phyloP scores from a whole-genome alignment of 176 grass and related monocot genomes.

The Zea luxurians region DNA sequence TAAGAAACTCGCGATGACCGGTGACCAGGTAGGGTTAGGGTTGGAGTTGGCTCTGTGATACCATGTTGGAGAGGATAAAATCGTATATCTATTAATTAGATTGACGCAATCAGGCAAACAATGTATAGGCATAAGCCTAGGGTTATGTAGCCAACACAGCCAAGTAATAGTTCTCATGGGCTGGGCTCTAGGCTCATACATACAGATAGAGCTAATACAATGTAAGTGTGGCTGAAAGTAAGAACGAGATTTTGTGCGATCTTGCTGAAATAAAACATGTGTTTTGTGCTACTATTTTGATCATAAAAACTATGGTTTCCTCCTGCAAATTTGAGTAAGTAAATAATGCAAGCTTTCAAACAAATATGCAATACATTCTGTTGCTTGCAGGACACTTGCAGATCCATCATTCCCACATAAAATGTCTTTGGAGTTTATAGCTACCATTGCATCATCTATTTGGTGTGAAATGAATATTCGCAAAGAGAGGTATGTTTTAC shows the following conservation, averaged over 20 bases:
- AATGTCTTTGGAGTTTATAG: constrained; percentile 73
- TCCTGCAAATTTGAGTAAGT: neutral
- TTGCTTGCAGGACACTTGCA: constrained; percentile 76
- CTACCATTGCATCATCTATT: constrained; percentile 59
- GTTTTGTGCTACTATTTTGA: neutral
- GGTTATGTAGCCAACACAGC: too few species aligned
- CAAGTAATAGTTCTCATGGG: too few species aligned
- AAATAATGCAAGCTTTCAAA: constrained; percentile 1
- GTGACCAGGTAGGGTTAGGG: too few species aligned
- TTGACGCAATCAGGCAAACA: too few species aligned
- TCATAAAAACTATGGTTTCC: neutral
- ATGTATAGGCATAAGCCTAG: too few species aligned
- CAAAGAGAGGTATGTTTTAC: constrained; percentile 70
- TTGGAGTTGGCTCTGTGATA: too few species aligned
- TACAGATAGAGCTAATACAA: too few species aligned
- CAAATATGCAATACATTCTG: neutral
- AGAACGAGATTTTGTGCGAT: neutral
- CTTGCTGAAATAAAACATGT: neutral
- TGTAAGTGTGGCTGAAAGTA: neutral
- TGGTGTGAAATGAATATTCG: constrained; percentile 90
- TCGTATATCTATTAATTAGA: too few species aligned
- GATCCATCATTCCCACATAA: constrained; percentile 93
- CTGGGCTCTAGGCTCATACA: too few species aligned
- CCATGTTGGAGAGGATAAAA: too few species aligned
- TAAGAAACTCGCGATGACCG: too few species aligned